Evolutionary conservation across 176 grass and related monocot species (phyloP), one percentile per base, ranked within the genome.

Genomic region (Eleusine indica): DNA sequence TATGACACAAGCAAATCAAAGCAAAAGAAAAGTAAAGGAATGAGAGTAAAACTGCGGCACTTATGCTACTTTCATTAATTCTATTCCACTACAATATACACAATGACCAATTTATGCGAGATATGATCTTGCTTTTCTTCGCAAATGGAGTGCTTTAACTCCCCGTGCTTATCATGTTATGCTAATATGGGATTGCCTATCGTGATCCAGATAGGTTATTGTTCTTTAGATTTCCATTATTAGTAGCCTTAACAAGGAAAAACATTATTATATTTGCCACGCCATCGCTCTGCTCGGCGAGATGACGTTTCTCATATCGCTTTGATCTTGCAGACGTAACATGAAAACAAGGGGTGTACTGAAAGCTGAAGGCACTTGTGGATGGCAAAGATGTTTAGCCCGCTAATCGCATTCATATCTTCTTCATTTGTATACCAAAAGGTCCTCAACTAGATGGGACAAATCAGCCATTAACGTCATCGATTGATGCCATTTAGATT

Each of bases 331-430:
- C 74, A 74, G 30, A 52, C 73, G 74, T 79, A 68, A 83, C 48
- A 62, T 42, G 57, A 32, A 42, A 74, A 78, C 49, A 86, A 75
- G 51, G 68, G 68, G 61, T 79, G 62, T 53, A 83, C 54, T 53
- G 15, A 83, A 87, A 83, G 84, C 18, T 79, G 61, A 86, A 74
- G 58, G 48, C 79, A 90, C 84, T 75, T 90, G 84, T 83, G 80
- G 69, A 83, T 86, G 62, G 68, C 66, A 90, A 80, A 83, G 70
- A 69, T 48, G 53, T 61, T 37, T 73, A 78, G 40, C 68, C 14
- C 29, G n/a, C 52, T 82, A 73, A 68, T 42, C 21, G 9, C 38
- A 66, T 77, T 38, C 79, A 73, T 86, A 70, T 79, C 62, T 83
- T 73, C 51, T 63, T 19, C 62, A 62, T 74, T 86, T 87, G 68